These are phyloP conservation scores for Auriscalpium vulgare DNA, from an alignment of 768 basidiomycete species.

Conservation along the genomic window DNA sequence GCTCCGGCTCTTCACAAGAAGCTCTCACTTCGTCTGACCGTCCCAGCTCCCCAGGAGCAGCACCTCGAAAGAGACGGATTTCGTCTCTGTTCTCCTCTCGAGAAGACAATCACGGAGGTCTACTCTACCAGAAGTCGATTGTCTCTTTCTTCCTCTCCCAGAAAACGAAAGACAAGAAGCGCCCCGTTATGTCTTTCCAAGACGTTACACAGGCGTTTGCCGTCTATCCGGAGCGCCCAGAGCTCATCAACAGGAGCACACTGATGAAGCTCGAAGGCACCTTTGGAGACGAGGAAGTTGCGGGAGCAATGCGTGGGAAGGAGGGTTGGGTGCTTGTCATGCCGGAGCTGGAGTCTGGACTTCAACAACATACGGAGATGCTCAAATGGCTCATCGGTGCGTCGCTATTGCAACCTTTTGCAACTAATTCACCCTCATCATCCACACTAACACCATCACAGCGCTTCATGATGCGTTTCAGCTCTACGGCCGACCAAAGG, in stretches of 20 bases:
- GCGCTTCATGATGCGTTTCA: slow-evolving; percentile 81
- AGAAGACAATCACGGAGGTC: slow-evolving; percentile 26
- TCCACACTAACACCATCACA: slow-evolving; percentile 23
- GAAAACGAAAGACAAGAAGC: slow-evolving; percentile 71
- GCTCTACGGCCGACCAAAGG: slow-evolving; percentile 80
- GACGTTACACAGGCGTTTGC: slow-evolving; percentile 82
- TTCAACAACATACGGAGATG: slow-evolving; percentile 71
- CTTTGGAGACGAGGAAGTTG: slow-evolving; percentile 69
- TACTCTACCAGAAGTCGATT: slow-evolving; percentile 23
- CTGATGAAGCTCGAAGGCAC: slow-evolving; percentile 88
- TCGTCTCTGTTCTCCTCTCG: slow-evolving; percentile 58
- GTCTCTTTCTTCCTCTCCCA: slow-evolving; percentile 55
- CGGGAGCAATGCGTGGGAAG: slow-evolving; percentile 53
- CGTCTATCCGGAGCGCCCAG: slow-evolving; percentile 93
- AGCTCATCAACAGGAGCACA: slow-evolving; percentile 81
- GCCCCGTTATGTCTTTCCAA: slow-evolving; percentile 58
- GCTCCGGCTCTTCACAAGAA: slow-evolving; percentile 31
- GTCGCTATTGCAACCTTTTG: slow-evolving; percentile 18
- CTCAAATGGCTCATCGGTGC: slow-evolving; percentile 83
- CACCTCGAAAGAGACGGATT: slow-evolving; percentile 44
- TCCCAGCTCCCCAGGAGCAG: slow-evolving; percentile 16
- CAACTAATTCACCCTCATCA: not conserved
- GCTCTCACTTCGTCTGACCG: slow-evolving; percentile 22
- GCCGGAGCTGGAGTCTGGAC: slow-evolving; percentile 70
- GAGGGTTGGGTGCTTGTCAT: slow-evolving; percentile 88